Evolutionary conservation across 495 filamentous ascomycete genomes (phyloP).

Genomic region (Lasiosphaeria ovina): DNA sequence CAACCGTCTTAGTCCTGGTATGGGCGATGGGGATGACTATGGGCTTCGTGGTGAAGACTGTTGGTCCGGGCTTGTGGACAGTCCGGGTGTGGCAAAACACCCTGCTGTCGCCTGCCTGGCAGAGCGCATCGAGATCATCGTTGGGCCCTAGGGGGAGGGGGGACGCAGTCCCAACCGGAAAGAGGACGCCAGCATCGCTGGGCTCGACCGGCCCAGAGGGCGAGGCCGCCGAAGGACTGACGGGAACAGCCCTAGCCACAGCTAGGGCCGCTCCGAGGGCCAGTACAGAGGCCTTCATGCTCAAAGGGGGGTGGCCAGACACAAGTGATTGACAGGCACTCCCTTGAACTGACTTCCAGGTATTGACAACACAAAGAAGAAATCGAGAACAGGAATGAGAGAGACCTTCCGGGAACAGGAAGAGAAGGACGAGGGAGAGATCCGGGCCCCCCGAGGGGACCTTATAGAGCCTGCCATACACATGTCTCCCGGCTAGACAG

Average conservation of each 20-base stretch:
- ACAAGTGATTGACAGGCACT: neutral
- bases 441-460: neutral
- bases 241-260: slow-evolving; percentile 10
- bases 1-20: slow-evolving; percentile 2
- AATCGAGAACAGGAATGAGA: slow-evolving; percentile 1
- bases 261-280: slow-evolving; percentile 20
- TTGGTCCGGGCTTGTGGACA: slow-evolving; percentile 2
- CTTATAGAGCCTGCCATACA: neutral
- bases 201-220: neutral
- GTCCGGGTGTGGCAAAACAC: slow-evolving; percentile 15
- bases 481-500: neutral
- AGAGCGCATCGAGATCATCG: slow-evolving; percentile 2
- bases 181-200: too few relatives aligned
- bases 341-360: neutral
- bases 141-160: too few relatives aligned
- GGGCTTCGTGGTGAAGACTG: slow-evolving; percentile 11
- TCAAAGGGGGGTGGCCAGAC: slow-evolving; percentile 2
- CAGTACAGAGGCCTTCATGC: slow-evolving; percentile 26
- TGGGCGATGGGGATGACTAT: slow-evolving; percentile 15
- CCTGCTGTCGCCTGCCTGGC: slow-evolving; percentile 6
- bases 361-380: slow-evolving; percentile 2
- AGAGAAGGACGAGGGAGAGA: neutral
- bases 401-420: slow-evolving; percentile 2
- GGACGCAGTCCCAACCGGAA: too few relatives aligned
- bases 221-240: neutral